Percentiles rank a stretch among this genome's conserved stretches.
Conservation (phyloP, 176 grass and related monocot species). For the Pharus latifolius region DNA sequence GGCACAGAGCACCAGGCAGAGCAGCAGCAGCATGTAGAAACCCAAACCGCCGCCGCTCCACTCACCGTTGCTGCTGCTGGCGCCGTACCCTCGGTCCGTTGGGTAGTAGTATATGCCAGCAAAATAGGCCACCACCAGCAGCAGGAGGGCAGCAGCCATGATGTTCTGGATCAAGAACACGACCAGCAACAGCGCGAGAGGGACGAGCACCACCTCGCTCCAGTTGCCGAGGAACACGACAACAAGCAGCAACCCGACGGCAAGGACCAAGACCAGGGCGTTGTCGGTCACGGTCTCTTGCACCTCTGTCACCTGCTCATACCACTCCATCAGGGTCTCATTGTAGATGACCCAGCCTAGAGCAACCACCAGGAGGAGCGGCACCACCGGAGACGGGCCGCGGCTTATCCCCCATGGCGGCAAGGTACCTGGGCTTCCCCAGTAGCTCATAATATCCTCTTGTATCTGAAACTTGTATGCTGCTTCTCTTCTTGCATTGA, state of each 20-base stretch:
- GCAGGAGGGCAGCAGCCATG: conserved; percentile 18
- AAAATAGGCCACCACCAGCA: conserved; percentile 37
- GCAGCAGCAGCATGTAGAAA: conserved; percentile 54
- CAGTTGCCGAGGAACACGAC: conserved; percentile 17
- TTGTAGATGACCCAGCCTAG: conserved; percentile 52
- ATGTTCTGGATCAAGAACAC: conserved; percentile 49
- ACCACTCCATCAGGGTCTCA: conserved; percentile 35
- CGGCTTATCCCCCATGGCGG: background rate
- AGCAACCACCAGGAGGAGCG: conserved; percentile 50
- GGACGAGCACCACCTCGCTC: conserved; percentile 53
- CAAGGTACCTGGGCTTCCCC: background rate
- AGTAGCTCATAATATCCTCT: conserved; percentile 38
- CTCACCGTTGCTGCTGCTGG: background rate
- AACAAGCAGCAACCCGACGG: conserved; percentile 9
- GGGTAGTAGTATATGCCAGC: conserved; percentile 44
- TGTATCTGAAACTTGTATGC: background rate
- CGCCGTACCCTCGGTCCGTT: background rate
- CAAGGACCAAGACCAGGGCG: conserved; percentile 21
- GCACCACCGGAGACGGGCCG: conserved; percentile 70
- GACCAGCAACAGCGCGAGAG: conserved; percentile 27
- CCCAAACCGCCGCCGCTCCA: conserved; percentile 18
- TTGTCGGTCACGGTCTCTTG: conserved; percentile 23
- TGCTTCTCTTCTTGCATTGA: background rate
- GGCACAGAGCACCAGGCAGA: conserved; percentile 44
- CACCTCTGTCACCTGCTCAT: conserved; percentile 22